phyloP scores from a whole-genome alignment of 139 green algal species.

The Tetradesmus obliquus region DNA sequence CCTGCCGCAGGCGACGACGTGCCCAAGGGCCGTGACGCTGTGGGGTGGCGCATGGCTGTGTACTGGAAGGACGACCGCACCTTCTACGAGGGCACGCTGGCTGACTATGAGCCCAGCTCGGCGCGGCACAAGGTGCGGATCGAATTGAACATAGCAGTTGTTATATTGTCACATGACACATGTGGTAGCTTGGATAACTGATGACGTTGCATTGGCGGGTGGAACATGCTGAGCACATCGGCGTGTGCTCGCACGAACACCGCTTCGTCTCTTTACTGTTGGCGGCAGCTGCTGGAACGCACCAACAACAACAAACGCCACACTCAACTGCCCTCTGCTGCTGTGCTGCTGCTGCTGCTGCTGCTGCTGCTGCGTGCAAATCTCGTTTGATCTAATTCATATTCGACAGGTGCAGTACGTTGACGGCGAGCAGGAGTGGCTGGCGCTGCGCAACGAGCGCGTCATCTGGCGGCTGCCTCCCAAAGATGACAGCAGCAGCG shows the following conservation, averaged over 20 bases:
- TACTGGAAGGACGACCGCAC: constrained; percentile 70
- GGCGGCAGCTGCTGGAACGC: not conserved
- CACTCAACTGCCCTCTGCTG: not conserved
- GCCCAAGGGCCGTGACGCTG: constrained; percentile 56
- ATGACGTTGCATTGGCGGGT: not conserved
- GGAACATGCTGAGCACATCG: not conserved
- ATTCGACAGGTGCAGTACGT: constrained; percentile 58
- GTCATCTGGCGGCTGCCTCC: constrained; percentile 78
- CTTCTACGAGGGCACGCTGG: constrained; percentile 62
- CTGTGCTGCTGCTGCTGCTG: not conserved
- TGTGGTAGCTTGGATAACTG: not conserved
- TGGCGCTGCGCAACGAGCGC: constrained; percentile 61
- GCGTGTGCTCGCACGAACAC: not conserved
- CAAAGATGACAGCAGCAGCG: not conserved
- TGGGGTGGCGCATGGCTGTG: constrained; percentile 80
- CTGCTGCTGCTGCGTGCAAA: not conserved
- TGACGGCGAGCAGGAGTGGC: constrained; percentile 63
- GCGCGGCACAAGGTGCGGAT: constrained; percentile 57
- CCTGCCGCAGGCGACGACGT: constrained; percentile 21
- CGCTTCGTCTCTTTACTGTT: not conserved
- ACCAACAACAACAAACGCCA: not conserved
- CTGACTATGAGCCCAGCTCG: constrained; percentile 57
- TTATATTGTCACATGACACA: not conserved
- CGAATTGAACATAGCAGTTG: not conserved
- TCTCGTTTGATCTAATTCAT: not conserved